Evolutionary conservation across 2,329 filamentous ascomycete species (phyloP), one percentile per base, ranked within the genome.

Genomic region (Trichoderma pleuroti): DNA sequence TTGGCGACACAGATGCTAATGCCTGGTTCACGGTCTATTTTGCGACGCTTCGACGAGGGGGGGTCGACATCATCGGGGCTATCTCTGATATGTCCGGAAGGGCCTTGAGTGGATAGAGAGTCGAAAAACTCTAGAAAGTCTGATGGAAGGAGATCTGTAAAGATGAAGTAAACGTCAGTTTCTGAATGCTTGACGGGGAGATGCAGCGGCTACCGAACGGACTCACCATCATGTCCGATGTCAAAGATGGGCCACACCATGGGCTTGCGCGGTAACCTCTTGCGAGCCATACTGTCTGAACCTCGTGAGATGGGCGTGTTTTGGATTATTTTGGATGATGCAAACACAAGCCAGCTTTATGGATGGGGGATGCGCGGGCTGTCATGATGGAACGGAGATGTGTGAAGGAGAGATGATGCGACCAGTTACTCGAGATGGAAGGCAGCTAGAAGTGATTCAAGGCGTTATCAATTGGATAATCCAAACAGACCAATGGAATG

Each of bases 21-120:
- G 36, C 18, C 57, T 42, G 49, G 59, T 62, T 67, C 71, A 57
- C 24, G 57, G 21, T 72, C 68, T 14, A 75, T 72, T 74, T 78
- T 81, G 62, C 75, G 79, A 62, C 80, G 79, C 74, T 81, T 81
- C 5, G 71, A 24, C 18, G 76, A 73, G 21, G 74, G 75, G 5
- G n/a, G 52, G 5, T 46, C 26, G 30, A 54, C 7, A 7, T 61
- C 32, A 36, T n/a, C 18, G 36, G n/a, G 21, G 18, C 42, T 36
- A 28, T 68, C 49, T 28, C 3, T 39, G 7, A 24, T 62, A 8
- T 24, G 34, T 24, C 56, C 52, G 5, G 63, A 62, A 57, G 57
- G 11, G 57, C 28, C 36, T 24, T 36, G n/a, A 16, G 28, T 12
- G 6, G 66, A 61, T 16, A 71, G 49, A 28, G 59, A 57, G 10